Evolutionary conservation across 1,284 basidiomycete genomes (phyloP).

Genomic region (Ganoderma boninense): DNA sequence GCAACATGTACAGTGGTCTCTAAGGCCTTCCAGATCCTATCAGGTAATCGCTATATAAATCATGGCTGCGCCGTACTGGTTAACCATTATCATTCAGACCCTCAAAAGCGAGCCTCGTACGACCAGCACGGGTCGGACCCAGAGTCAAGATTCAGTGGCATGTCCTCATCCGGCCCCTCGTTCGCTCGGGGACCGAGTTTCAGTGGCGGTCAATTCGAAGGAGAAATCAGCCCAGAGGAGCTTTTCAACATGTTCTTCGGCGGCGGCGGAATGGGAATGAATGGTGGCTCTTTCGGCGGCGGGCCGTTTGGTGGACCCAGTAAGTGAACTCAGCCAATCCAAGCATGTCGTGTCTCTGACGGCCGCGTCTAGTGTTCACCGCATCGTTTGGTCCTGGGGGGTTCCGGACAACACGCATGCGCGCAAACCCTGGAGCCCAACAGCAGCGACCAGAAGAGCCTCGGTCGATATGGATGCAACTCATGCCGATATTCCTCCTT

Average conservation of each 20-base stretch:
- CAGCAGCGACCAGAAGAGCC: slow-evolving; percentile 54
- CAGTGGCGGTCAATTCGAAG: slow-evolving; percentile 66
- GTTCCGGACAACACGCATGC: slow-evolving; percentile 72
- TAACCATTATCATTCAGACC: slow-evolving; percentile 53
- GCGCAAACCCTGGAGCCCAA: slow-evolving; percentile 43
- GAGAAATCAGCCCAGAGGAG: slow-evolving; percentile 94
- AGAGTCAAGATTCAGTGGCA: slow-evolving; percentile 79
- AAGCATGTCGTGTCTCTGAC: neutral
- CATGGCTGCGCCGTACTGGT: slow-evolving; percentile 5
- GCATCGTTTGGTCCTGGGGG: slow-evolving; percentile 80
- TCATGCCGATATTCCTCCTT: slow-evolving; percentile 88
- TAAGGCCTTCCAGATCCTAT: slow-evolving; percentile 96
- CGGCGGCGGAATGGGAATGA: slow-evolving; percentile 58
- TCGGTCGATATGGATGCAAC: slow-evolving; percentile 80
- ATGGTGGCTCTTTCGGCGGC: slow-evolving; percentile 56
- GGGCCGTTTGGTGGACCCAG: slow-evolving; percentile 61
- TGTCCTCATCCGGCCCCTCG: slow-evolving; percentile 64
- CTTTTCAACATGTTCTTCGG: slow-evolving; percentile 99
- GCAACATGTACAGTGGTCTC: slow-evolving; percentile 81
- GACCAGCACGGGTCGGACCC: slow-evolving; percentile 90
- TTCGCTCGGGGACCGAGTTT: slow-evolving; percentile 60
- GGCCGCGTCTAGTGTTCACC: slow-evolving; percentile 64
- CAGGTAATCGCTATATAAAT: slow-evolving; percentile 54
- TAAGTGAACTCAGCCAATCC: slow-evolving; percentile 30
- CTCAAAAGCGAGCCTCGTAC: slow-evolving; percentile 90